Evolutionary conservation across 202 grass and related monocot species (phyloP).

Genomic region (Thinopyrum obtusiflorum): DNA sequence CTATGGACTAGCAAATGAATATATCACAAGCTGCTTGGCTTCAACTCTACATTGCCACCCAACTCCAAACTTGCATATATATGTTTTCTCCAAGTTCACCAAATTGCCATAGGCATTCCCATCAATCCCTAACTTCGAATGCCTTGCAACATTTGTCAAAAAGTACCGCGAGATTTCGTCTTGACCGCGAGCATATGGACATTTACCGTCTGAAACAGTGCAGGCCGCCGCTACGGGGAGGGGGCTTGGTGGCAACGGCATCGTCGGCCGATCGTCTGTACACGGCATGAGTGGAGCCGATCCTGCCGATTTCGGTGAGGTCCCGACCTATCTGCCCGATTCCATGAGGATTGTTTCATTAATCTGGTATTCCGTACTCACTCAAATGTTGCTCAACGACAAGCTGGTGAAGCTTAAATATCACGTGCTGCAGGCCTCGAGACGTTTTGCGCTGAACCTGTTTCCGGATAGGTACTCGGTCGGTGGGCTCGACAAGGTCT

Average conservation of each 20-base stretch:
- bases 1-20: too few species aligned
- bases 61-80: too few species aligned
- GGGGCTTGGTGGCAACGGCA: not conserved
- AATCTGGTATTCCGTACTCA: not conserved
- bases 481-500: slow-evolving; percentile 40
- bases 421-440: slow-evolving; percentile 28
- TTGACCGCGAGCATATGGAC: not conserved
- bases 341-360: not conserved
- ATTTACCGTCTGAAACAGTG: not conserved
- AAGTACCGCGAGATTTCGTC: not conserved
- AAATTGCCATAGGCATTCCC: too few species aligned
- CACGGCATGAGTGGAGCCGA: not conserved
- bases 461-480: slow-evolving; percentile 45
- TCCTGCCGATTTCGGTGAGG: slow-evolving; percentile 35
- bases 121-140: too few species aligned
- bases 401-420: not conserved
- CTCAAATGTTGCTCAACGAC: not conserved
- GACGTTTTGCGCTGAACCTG: slow-evolving; percentile 50
- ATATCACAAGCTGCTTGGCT: too few species aligned
- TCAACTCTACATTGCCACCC: too few species aligned
- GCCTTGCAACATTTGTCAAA: too few species aligned
- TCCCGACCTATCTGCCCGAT: not conserved
- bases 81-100: too few species aligned
- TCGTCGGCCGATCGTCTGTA: not conserved
- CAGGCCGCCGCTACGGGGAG: slow-evolving; percentile 2